Evolutionary conservation across 2,329 filamentous ascomycete species (phyloP).

Genomic region (Pezicula rhizophila): DNA sequence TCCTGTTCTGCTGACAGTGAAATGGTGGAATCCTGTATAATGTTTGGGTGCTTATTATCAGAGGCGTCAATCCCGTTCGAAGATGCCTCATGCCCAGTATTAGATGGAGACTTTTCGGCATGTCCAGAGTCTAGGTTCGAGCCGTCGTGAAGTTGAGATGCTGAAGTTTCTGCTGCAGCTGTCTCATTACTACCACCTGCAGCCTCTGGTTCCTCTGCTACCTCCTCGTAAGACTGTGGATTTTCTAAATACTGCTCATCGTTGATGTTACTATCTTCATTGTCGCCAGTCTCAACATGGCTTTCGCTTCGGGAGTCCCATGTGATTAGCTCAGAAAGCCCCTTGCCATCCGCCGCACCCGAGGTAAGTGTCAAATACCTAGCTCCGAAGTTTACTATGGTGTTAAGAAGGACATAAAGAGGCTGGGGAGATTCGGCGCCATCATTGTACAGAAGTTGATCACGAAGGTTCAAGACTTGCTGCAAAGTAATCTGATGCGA

Average conservation of each 20-base stretch:
- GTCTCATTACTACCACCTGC: neutral
- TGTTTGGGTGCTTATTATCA: too few relatives aligned
- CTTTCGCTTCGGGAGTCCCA: conserved; percentile 21
- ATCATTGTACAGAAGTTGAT: conserved; percentile 54
- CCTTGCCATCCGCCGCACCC: conserved; percentile 50
- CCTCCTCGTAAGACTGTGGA: neutral
- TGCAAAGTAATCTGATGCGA: conserved; percentile 44
- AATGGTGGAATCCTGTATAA: too few relatives aligned
- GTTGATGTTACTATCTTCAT: conserved; percentile 1
- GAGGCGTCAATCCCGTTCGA: neutral
- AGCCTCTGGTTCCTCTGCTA: neutral
- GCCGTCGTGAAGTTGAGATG: too few relatives aligned
- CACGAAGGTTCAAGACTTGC: conserved; percentile 53
- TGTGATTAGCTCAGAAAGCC: conserved; percentile 26
- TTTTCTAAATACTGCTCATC: neutral
- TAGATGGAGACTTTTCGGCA: conserved; percentile 2
- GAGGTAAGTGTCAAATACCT: conserved; percentile 45
- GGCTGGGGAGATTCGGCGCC: conserved; percentile 44
- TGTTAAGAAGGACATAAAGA: conserved; percentile 51
- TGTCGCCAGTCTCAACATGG: conserved; percentile 12
- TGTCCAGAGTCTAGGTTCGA: neutral
- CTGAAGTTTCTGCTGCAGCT: too few relatives aligned
- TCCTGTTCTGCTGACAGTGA: neutral
- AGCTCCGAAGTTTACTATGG: conserved; percentile 45
- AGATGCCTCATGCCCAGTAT: conserved; percentile 1